Evolutionary conservation across 352 stramenopile genomes (phyloP).

Genomic region (Pythium phragmitis): DNA sequence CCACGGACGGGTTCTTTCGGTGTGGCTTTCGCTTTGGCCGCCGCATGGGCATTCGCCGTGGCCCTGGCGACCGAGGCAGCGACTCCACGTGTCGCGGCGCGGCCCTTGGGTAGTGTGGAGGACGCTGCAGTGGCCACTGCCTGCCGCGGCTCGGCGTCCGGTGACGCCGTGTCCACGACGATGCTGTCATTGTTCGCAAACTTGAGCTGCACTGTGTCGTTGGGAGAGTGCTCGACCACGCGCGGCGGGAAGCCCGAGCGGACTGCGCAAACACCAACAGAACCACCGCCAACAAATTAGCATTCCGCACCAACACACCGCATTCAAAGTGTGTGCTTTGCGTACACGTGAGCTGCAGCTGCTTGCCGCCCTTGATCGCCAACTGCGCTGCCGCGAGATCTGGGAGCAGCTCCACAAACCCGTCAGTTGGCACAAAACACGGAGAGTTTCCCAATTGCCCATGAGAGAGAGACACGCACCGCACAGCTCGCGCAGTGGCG

Average conservation of each 20-base stretch:
- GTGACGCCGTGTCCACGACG: slow-evolving; percentile 40
- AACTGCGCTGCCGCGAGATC: slow-evolving; percentile 46
- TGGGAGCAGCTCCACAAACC: slow-evolving; percentile 16
- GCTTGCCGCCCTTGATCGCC: slow-evolving; percentile 38
- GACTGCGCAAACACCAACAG: slow-evolving; percentile 35
- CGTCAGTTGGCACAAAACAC: neutral
- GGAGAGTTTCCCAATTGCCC: no score
- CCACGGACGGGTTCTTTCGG: slow-evolving; percentile 15
- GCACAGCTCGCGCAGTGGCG: slow-evolving; percentile 43
- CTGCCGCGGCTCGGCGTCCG: slow-evolving; percentile 21
- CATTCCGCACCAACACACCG: no score
- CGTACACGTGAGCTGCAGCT: slow-evolving; percentile 44
- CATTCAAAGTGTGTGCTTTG: neutral
- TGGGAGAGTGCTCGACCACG: slow-evolving; percentile 34
- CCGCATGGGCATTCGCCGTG: neutral
- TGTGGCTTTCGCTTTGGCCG: slow-evolving; percentile 9
- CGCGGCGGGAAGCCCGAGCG: slow-evolving; percentile 66
- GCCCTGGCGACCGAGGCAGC: slow-evolving; percentile 25
- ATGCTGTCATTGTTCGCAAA: slow-evolving; percentile 73
- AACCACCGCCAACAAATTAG: neutral
- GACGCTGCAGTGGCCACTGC: slow-evolving; percentile 6
- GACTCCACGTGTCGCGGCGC: slow-evolving; percentile 10
- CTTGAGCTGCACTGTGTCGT: slow-evolving; percentile 42
- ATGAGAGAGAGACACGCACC: slow-evolving; percentile 31
- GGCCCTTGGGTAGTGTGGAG: slow-evolving; percentile 7